A percentile compares a stretch with the other conserved stretches of the same genome.
phyloP scores from a whole-genome alignment of 1,284 basidiomycete species.

The Ceratobasidium sp. region DNA sequence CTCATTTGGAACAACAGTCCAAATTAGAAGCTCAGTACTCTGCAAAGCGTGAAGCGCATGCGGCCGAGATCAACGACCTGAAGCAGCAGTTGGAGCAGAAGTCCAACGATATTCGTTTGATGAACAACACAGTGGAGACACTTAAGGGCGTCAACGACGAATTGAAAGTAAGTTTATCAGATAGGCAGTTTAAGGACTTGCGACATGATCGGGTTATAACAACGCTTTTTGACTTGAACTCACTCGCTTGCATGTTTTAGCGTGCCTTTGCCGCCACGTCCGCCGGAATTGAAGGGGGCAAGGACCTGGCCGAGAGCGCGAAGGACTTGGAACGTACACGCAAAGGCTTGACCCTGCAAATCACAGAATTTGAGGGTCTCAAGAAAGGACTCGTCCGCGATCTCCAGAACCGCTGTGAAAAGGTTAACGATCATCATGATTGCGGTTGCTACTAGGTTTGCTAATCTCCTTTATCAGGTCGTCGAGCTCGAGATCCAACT shows the following conservation, averaged over 20 bases:
- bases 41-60: slow-evolving; percentile 90
- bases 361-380: slow-evolving; percentile 98
- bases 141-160: slow-evolving; percentile 98
- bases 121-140: slow-evolving; percentile 91
- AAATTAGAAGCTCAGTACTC: slow-evolving; percentile 96
- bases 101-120: slow-evolving; percentile 84
- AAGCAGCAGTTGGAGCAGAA: slow-evolving; percentile 93
- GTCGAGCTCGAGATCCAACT: slow-evolving; percentile 99
- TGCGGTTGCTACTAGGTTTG: slow-evolving; percentile 12
- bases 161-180: slow-evolving; percentile 78
- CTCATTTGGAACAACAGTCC: slow-evolving; percentile 63
- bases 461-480: slow-evolving; percentile 69
- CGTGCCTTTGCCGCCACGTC: slow-evolving; percentile 97
- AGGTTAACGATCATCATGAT: slow-evolving; percentile 69
- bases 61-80: slow-evolving; percentile 89
- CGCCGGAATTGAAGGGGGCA: slow-evolving; percentile 95
- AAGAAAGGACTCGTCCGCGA: slow-evolving; percentile 99
- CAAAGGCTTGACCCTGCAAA: slow-evolving; percentile 96
- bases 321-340: slow-evolving; percentile 97
- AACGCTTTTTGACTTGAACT: slow-evolving; percentile 21
- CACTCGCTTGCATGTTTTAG: slow-evolving; percentile 60
- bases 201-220: slow-evolving; percentile 13
- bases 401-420: slow-evolving; percentile 99
- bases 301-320: slow-evolving; percentile 95
- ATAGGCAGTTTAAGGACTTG: slow-evolving; percentile 9